A percentile compares a stretch with the other conserved stretches of the same genome.
phyloP scores from a whole-genome alignment of 345 rosid genomes.

The rapeseed (Brassica napus) region Da-Ae NC_063448.1:983501-984000 shows the following conservation, averaged over 20 bases:
- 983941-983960: conserved; percentile 81
- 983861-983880: neutral
- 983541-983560: neutral
- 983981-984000: conserved; percentile 57
- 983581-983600: neutral
- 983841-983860: neutral
- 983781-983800: neutral
- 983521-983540: neutral
- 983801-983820: no score
- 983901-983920: conserved; percentile 51
- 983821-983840: no score
- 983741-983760: conserved; percentile 50
- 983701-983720: conserved; percentile 62
- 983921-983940: conserved; percentile 14
- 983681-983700: conserved; percentile 63
- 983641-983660: neutral
- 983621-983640: neutral
- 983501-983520: neutral
- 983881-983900: conserved; percentile 20
- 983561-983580: neutral
- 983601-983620: neutral
- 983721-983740: conserved; percentile 58
- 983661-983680: conserved; percentile 44
- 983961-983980: conserved; percentile 74
- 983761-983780: conserved; percentile 73